Base-by-base conservation (phyloP, 1,284 basidiomycete species). In the Tilletiaria anomala region DNA sequence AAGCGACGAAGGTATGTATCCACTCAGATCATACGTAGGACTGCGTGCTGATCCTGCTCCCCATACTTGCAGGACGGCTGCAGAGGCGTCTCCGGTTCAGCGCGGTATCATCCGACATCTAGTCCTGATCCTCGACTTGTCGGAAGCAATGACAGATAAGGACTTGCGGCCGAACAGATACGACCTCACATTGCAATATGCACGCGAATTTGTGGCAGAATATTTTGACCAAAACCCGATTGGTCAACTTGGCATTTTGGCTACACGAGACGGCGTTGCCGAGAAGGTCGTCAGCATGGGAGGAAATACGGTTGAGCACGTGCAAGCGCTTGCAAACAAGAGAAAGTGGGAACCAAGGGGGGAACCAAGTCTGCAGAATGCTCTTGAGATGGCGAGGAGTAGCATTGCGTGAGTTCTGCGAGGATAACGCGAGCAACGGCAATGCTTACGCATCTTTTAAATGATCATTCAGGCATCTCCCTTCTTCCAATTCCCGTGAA, bases 211-310 rank as follows among this genome's bases (percentile, higher is more conserved):
- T 56, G 76, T 96, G 17, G 73, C 76, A 6, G 91, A 99, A 66
- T 99, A 91, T 85, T 99, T 96, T 69, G 93, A 99, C 69, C 93
- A 97, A 70, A 99, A 99, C 61, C 91, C 91, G 0, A 75, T 99
- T 15, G 88, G 91, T n/a, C 91, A 97, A 68, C 46, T 62, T 3
- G 57, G 52, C 11, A 57, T 66, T 40, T 45, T 68, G 3, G 56
- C 52, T 32, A 64, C 63, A 5, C 54, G 64, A 14, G 50, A 61
- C 24, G 65, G 65, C 5, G 51, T 67, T 21, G 60, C 59, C 15
- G 63, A 65, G 36, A 40, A 61, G 10, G 41, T 64, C 15, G 57
- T 57, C 3, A 53, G 56, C 39, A 85, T 96, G 77, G 75, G 88
- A 16, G 87, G 89, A 6, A 97, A 93, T 57, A 87, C 89, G 0